Percentiles rank a stretch among this genome's conserved stretches.
phyloP scores from a whole-genome alignment of 257 asterid species.

The Coffea eugenioides region DNA sequence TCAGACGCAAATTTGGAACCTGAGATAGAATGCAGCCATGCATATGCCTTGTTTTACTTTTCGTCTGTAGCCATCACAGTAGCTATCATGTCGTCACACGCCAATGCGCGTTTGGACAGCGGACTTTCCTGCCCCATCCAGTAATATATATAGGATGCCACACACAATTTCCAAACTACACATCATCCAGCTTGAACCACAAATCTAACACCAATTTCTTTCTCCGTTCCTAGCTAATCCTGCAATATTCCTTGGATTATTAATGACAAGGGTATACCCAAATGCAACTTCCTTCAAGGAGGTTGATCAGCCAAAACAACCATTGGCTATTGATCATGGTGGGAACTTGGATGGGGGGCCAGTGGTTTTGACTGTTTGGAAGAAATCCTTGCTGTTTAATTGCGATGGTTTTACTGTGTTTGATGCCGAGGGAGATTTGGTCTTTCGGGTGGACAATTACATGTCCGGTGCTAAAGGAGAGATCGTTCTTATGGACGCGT shows the following conservation, averaged over 20 bases:
- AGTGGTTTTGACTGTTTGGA: constrained; percentile 68
- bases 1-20: no score
- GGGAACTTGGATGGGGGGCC: not conserved
- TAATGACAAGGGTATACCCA: constrained; percentile 58
- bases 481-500: constrained; percentile 66
- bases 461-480: constrained; percentile 35
- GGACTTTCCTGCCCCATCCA: not conserved
- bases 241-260: not conserved
- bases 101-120: no score
- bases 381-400: constrained; percentile 63
- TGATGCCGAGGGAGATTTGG: constrained; percentile 55
- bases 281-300: constrained; percentile 24
- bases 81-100: no score
- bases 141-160: not conserved
- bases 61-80: no score
- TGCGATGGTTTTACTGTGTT: constrained; percentile 81
- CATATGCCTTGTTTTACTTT: no score
- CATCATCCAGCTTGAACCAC: no score
- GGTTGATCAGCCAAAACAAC: constrained; percentile 13
- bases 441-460: constrained; percentile 80
- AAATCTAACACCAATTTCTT: not conserved
- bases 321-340: not conserved
- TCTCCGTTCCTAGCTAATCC: not conserved
- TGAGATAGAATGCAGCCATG: no score
- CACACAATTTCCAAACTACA: not conserved